Base-by-base conservation (phyloP, 2,329 filamentous ascomycete species). In the Microascus cirrosus region DNA sequence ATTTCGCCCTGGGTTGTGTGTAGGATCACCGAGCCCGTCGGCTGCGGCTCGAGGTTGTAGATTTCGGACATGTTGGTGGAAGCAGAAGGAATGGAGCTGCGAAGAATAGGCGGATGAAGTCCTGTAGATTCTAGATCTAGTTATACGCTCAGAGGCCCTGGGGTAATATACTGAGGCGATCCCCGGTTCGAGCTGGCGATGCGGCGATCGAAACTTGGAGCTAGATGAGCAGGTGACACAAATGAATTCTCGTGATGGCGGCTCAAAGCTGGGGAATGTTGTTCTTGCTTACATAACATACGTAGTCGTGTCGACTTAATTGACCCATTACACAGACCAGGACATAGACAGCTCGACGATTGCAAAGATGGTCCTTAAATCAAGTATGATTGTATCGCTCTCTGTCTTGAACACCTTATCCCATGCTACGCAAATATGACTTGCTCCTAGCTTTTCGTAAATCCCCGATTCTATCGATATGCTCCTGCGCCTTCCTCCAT, bases 1-100 rank as follows among this genome's bases (percentile, higher is more conserved):
- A 99, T 81, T 67, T 96, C 92, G 71, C 94, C 94, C 53, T 86
- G 78, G 7, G 90, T 95, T 11, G 94, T 99, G 71, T 95, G 87
- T 50, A 99, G 79, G 63, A 96, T 85, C 59, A 89, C 90, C 63
- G 94, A 96, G 24, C 89, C 94, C 59, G 93, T 96, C 53, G 94
- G 90, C 68, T 93, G 90, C 56, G 94, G 93, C 73, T 73, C 93
- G 67, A 95, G 89, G 66, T 95, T 95, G 74, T 97, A 97, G 59
- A 92, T 86, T 52, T 89, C 79, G 59, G 90, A 93, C 93, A 97
- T 96, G 20, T 50, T 55, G 28, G 25, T 32, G 50, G 32, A 22
- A 7, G 11, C 18, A 22, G 28, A 28, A 25, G 20, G 24, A 45
- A 18, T 45, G 7, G 39, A n/a, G 6, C n/a, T n/a, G 39, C 39